A percentile compares a stretch with the other conserved stretches of the same genome.
Conservation (phyloP, 257 asterid genomes). For the Leptodermis oblonga region DNA sequence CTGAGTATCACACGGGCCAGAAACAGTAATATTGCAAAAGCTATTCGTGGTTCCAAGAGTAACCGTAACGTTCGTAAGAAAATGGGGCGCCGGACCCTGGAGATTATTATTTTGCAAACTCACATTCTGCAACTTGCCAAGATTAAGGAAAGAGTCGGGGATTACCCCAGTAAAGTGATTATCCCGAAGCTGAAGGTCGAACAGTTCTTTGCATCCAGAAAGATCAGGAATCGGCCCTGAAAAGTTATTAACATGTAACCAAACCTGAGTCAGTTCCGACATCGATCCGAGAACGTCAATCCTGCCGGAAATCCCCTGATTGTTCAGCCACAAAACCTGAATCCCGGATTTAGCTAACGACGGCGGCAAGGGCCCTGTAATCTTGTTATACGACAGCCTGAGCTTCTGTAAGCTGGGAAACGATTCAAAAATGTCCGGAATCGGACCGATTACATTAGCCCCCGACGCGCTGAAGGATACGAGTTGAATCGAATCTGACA, state of each 20-base stretch:
- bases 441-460: conserved; percentile 47
- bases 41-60: conserved; percentile 40
- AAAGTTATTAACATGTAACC: conserved; percentile 70
- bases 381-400: conserved; percentile 58
- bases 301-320: conserved; percentile 52
- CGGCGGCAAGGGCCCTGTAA: conserved; percentile 54
- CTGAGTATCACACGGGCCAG: conserved; percentile 69
- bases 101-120: conserved; percentile 56
- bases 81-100: conserved; percentile 73
- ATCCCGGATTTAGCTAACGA: conserved; percentile 54
- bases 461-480: conserved; percentile 39
- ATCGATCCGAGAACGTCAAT: conserved; percentile 50
- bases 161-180: conserved; percentile 64
- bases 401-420: conserved; percentile 53
- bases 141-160: conserved; percentile 53
- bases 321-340: conserved; percentile 57
- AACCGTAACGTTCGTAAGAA: conserved; percentile 28
- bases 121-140: conserved; percentile 40
- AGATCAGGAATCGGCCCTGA: conserved; percentile 76
- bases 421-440: conserved; percentile 64
- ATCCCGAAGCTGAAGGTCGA: conserved; percentile 58
- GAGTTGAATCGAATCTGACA: conserved; percentile 49
- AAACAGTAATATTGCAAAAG: conserved; percentile 47
- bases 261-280: conserved; percentile 37
- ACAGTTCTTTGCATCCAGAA: conserved; percentile 39